Percentiles rank a stretch among this genome's conserved stretches.
Conservation (phyloP, 2,329 filamentous ascomycete genomes). For the Ilyonectria sp. region DNA sequence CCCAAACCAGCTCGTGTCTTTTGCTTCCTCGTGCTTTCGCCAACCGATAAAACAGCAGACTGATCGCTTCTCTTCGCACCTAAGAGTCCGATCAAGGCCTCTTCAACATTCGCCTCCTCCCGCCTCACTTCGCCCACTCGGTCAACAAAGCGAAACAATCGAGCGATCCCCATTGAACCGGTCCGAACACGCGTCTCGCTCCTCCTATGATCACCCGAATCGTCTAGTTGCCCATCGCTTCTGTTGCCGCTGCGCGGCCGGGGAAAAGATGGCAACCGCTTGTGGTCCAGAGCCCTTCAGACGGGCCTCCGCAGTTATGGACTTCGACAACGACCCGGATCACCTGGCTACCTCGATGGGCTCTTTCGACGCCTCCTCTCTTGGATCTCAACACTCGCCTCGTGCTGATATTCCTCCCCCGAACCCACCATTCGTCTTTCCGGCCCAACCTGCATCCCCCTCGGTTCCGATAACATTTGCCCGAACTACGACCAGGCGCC, state of each 20-base stretch:
- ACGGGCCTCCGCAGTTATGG: slow-evolving; percentile 47
- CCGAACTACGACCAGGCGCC: slow-evolving; percentile 65
- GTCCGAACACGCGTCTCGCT: slow-evolving; percentile 20
- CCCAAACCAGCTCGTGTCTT: slow-evolving; percentile 3
- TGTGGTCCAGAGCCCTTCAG: slow-evolving; percentile 56
- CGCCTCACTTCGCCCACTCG: slow-evolving; percentile 15
- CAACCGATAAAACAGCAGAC: slow-evolving; percentile 26
- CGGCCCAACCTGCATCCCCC: slow-evolving; percentile 61
- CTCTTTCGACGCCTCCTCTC: slow-evolving; percentile 34
- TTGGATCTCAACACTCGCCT: slow-evolving; percentile 30
- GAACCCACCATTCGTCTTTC: slow-evolving; percentile 78
- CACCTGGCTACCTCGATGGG: slow-evolving; percentile 43
- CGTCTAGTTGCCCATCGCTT: slow-evolving; percentile 59
- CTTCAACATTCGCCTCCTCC: slow-evolving; percentile 11
- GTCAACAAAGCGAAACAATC: slow-evolving; percentile 24
- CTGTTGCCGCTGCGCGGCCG: slow-evolving; percentile 66
- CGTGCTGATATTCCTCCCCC: slow-evolving; percentile 60
- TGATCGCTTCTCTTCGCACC: slow-evolving; percentile 21
- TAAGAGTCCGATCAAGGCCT: slow-evolving; percentile 32
- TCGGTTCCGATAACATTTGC: slow-evolving; percentile 65
- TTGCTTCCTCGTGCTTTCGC: slow-evolving; percentile 10
- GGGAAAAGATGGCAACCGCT: slow-evolving; percentile 60
- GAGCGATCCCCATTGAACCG: slow-evolving; percentile 27
- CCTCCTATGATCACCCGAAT: slow-evolving; percentile 58
- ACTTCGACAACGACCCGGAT: slow-evolving; percentile 46